Evolutionary conservation across 1,284 basidiomycete genomes (phyloP).

Genomic region (Sparassis latifolia): DNA sequence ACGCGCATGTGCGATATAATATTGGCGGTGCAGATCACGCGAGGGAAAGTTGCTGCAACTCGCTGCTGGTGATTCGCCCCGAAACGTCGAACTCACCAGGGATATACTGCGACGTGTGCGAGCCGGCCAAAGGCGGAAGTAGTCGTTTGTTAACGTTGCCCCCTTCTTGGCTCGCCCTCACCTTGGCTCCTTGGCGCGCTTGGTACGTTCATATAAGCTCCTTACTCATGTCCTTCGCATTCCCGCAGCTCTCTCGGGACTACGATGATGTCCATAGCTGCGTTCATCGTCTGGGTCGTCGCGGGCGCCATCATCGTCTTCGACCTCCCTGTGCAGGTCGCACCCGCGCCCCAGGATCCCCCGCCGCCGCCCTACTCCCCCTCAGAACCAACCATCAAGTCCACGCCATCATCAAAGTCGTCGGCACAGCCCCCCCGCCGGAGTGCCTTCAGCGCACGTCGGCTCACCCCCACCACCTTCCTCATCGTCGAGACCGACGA

Average conservation of each 20-base stretch:
- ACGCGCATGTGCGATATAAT: no score
- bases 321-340: neutral
- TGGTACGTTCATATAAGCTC: no score
- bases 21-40: no score
- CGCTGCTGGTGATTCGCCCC: no score
- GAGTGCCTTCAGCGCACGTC: constrained; percentile 35
- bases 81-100: no score
- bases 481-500: constrained; percentile 47
- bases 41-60: no score
- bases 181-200: no score
- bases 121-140: no score
- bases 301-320: constrained; percentile 4
- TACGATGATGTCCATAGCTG: constrained; percentile 5
- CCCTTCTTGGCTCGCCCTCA: no score
- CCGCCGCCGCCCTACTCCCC: neutral
- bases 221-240: no score
- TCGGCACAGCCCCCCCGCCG: neutral
- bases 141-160: no score
- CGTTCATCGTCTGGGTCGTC: constrained; percentile 9
- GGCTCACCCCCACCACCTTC: constrained; percentile 41
- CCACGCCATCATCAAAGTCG: neutral
- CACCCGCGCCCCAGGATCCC: neutral
- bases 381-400: neutral
- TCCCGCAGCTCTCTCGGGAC: neutral
- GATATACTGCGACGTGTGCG: no score